Evolutionary conservation across 139 green algal genomes (phyloP), one percentile per base, ranked within the genome.

Genomic region (Chlorella sp.): DNA sequence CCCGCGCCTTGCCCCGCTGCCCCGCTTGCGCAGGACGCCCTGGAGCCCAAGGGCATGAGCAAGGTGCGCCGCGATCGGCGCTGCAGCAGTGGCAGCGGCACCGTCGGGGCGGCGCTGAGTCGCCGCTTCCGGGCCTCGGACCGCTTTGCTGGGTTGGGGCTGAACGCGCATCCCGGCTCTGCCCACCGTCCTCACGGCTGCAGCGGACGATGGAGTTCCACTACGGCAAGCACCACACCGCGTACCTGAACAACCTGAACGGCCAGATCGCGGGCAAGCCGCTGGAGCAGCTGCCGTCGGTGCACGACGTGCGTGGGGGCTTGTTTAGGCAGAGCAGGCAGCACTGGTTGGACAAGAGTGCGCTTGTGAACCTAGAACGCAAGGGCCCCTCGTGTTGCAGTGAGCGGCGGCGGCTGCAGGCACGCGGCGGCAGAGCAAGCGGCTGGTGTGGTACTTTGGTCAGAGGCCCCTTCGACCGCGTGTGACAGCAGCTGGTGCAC

Each of bases 191-290:
- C 60, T 7, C 60, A 16, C 60, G 7, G 5, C 20, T 20, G 43
- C 72, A 78, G 72, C 46, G 9, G 41, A 94, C 94, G 17, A 88
- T 98, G 67, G 90, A 98, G 67, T 92, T 96, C 68, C 96, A 99
- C 90, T 97, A 91, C 89, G 95, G 94, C 87, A 98, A 98, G 91
- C 96, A 98, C 87, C 95, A 98, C 89, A 77, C 72, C 44, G 72
- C 76, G 1, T 82, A 98, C 90, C 89, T 86, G 46, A 95, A 94
- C 82, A 94, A 85, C 76, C 94, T 94, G 32, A 96, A 90, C 0
- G 88, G 96, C 46, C 72, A 90, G 84, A 68, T 99, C 75, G 91
- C 95, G 36, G 95, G 93, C 81, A 98, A 92, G 62, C 90, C 94
- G 26, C 85, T 96, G 85, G 94, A 97, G 43, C 89, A 89, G 81